phyloP scores from a whole-genome alignment of 2,329 filamentous ascomycete genomes.

The Colletotrichum horii region DNA sequence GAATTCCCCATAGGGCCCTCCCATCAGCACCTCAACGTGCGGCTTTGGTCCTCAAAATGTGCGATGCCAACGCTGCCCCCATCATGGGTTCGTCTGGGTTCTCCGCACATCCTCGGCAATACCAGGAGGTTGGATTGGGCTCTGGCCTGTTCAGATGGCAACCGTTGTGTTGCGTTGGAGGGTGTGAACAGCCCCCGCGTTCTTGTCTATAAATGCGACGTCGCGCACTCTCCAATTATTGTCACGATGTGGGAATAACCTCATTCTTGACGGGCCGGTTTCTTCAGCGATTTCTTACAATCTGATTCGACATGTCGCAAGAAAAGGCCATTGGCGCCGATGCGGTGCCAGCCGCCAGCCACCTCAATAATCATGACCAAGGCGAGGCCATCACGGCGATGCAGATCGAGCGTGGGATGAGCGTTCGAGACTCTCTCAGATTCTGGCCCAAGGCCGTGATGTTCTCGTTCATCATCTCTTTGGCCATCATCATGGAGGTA shows the following conservation, averaged over 20 bases:
- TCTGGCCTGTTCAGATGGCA: neutral
- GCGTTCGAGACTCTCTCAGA: constrained; percentile 23
- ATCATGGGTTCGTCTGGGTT: neutral
- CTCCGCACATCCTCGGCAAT: constrained; percentile 15
- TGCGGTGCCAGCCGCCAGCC: constrained; percentile 13
- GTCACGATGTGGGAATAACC: constrained; percentile 6
- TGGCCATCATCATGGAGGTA: constrained; percentile 32
- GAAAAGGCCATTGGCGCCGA: constrained; percentile 12
- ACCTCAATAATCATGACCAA: neutral
- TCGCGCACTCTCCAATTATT: neutral
- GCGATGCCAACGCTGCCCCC: neutral
- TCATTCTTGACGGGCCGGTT: neutral
- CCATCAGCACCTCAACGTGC: neutral
- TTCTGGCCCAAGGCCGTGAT: constrained; percentile 26
- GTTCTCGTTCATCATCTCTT: constrained; percentile 27
- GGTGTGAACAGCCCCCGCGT: neutral
- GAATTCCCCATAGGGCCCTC: constrained; percentile 19
- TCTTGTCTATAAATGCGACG: constrained; percentile 9
- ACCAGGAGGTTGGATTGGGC: constrained; percentile 1
- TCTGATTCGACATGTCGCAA: constrained; percentile 5
- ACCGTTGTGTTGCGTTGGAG: neutral
- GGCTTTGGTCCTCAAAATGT: constrained; percentile 7
- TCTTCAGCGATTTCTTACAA: neutral
- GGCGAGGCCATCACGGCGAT: constrained; percentile 20
- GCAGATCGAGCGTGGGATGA: constrained; percentile 26